Conservation (phyloP, 805 yeast species). For the Naumovozyma castellii region DNA sequence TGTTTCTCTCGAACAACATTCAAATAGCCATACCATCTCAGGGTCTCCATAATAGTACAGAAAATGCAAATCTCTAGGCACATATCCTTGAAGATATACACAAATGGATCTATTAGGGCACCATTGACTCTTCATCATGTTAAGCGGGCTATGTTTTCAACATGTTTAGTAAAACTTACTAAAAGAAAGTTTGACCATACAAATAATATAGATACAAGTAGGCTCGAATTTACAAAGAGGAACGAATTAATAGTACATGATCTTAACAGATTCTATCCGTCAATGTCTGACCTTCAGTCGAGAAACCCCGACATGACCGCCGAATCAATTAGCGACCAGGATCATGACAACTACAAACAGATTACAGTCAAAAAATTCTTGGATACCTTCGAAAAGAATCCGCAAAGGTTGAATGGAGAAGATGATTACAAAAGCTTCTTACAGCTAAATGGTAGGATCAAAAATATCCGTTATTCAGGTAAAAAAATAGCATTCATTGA, state of each 20-base stretch:
- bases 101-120: too few species aligned
- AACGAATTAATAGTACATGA: slow-evolving; percentile 11
- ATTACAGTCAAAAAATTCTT: slow-evolving; percentile 11
- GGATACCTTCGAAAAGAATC: slow-evolving; percentile 3
- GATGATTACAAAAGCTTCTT: background rate
- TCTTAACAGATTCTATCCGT: slow-evolving; percentile 19
- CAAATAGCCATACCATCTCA: too few species aligned
- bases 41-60: too few species aligned
- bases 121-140: too few species aligned
- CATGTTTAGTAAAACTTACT: too few species aligned
- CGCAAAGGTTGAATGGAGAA: slow-evolving; percentile 1
- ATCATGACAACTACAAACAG: background rate
- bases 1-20: background rate
- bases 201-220: slow-evolving; percentile 11
- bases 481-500: slow-evolving; percentile 29
- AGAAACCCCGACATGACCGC: background rate
- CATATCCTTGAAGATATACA: too few species aligned
- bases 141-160: too few species aligned
- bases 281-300: slow-evolving; percentile 12
- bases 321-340: background rate
- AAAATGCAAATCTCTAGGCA: too few species aligned
- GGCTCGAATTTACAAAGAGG: slow-evolving; percentile 16
- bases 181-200: slow-evolving; percentile 1
- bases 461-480: slow-evolving; percentile 25
- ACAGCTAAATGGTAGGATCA: slow-evolving; percentile 19